These are phyloP conservation scores for Xylariaceae sp. DNA, from an alignment of 2,329 filamentous ascomycete genomes.

Conservation along the genomic window DNA sequence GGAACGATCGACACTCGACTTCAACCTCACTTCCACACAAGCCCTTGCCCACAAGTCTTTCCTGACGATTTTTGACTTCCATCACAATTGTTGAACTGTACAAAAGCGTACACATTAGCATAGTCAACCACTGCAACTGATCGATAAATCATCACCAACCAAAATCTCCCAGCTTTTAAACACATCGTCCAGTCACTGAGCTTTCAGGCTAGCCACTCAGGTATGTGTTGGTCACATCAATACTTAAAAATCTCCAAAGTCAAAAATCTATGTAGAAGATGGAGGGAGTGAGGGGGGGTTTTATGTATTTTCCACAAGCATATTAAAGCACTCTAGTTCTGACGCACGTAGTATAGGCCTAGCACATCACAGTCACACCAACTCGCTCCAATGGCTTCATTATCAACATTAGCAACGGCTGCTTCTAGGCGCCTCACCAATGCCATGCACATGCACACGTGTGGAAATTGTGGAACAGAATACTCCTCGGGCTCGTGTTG, in stretches of 20 bases:
- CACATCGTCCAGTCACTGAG: slow-evolving; percentile 5
- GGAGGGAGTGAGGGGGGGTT: slow-evolving; percentile 11
- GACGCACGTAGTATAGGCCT: slow-evolving; percentile 17
- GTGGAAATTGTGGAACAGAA: slow-evolving; percentile 45
- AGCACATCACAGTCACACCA: slow-evolving; percentile 16
- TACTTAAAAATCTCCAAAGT: slow-evolving; percentile 20
- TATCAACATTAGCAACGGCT: slow-evolving; percentile 16
- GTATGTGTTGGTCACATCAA: slow-evolving; percentile 21
- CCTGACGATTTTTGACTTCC: neutral
- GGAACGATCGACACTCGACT: slow-evolving; percentile 27
- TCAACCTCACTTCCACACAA: slow-evolving; percentile 20
- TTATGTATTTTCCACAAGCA: slow-evolving; percentile 21
- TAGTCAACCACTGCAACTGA: neutral
- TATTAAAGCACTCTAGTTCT: slow-evolving; percentile 25
- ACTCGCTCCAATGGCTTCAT: slow-evolving; percentile 22
- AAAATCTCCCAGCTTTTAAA: neutral
- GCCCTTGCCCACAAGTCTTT: neutral
- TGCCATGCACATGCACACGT: slow-evolving; percentile 42
- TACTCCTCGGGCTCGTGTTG: slow-evolving; percentile 45
- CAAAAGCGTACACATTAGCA: slow-evolving; percentile 5
- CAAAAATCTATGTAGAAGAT: slow-evolving; percentile 8
- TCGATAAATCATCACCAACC: neutral
- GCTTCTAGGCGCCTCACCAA: slow-evolving; percentile 27
- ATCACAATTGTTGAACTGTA: slow-evolving; percentile 13
- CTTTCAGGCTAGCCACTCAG: slow-evolving; percentile 20